Base-by-base conservation (phyloP, 257 asterid genomes). In the Ballota nigra region DNA sequence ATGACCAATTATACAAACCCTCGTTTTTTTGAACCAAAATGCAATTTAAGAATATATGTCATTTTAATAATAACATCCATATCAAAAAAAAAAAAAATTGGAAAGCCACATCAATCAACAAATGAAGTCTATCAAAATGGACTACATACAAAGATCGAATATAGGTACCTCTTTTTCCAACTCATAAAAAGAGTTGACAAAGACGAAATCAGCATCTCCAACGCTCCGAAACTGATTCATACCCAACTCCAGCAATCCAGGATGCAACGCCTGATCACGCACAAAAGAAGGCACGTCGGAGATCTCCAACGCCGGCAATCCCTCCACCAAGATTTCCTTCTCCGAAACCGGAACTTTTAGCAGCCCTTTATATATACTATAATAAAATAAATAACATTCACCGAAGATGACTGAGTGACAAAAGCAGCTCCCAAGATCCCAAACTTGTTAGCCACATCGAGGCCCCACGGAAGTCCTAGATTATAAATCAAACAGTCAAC, bases 231-330 rank as follows among this genome's bases (percentile, higher is more conserved):
- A 80, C 79, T 80, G 79, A 5, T 12, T 16, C 63, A 68, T 6
- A 19, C 51, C 28, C 76, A 72, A 0, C 78, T 63, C 26, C 0
- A 68, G 28, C 28, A 53, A 3, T 16, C 72, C 75, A 0, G 73
- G 73, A 34, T 71, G 66, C 24, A 29, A 0, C 0, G 20, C 70
- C 10, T 2, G 59, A 41, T 59, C 78, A 19, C 26, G 31, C 5
- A 79, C 12, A 33, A 79, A 79, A 2, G 83, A 75, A 0, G 83
- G 83, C 78, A 79, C 0, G 34, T 79, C 80, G 0, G 36, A 11
- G 6, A 8, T 6, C 52, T 34, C 71, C 78, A 79, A 29, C 51
- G 18, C 4, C 11, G 78, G 78, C 63, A 75, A n/a, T 18, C 83
- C 83, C 0, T 60, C 41, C 8, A 71, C 1, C 29, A 15, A 6